A percentile compares a stretch with the other conserved stretches of the same genome.
Evolutionary conservation across 306 rosid genomes (phyloP).

Genomic region (Pueraria montana): DNA sequence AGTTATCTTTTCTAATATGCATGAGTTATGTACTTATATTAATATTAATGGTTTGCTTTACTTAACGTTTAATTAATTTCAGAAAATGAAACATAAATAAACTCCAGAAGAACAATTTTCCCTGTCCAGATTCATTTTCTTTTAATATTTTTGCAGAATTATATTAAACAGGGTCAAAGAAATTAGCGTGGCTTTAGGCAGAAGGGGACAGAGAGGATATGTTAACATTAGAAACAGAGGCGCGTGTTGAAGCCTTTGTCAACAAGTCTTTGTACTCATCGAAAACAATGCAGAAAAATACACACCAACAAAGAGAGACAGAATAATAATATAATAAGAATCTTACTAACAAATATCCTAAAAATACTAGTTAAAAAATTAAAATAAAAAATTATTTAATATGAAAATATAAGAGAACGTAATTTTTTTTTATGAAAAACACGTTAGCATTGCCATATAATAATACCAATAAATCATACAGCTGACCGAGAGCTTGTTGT

Average conservation of each 20-base stretch:
- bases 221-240: conserved; percentile 8
- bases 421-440: too few species aligned
- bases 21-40: too few species aligned
- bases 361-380: too few species aligned
- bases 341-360: too few species aligned
- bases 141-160: neutral
- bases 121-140: neutral
- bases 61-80: too few species aligned
- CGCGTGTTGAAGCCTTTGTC: conserved; percentile 38
- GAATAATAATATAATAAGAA: too few species aligned
- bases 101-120: neutral
- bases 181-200: conserved; percentile 5
- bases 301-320: neutral
- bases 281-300: conserved; percentile 15
- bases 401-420: too few species aligned
- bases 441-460: too few species aligned
- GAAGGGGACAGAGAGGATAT: conserved; percentile 13
- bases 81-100: neutral
- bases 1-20: too few species aligned
- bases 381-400: too few species aligned
- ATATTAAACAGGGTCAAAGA: neutral
- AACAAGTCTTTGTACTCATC: conserved; percentile 28
- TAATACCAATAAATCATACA: neutral
- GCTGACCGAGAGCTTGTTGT: neutral
- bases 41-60: too few species aligned